phyloP scores from a whole-genome alignment of 2,329 filamentous ascomycete species.

The Penicillium sp. region DNA sequence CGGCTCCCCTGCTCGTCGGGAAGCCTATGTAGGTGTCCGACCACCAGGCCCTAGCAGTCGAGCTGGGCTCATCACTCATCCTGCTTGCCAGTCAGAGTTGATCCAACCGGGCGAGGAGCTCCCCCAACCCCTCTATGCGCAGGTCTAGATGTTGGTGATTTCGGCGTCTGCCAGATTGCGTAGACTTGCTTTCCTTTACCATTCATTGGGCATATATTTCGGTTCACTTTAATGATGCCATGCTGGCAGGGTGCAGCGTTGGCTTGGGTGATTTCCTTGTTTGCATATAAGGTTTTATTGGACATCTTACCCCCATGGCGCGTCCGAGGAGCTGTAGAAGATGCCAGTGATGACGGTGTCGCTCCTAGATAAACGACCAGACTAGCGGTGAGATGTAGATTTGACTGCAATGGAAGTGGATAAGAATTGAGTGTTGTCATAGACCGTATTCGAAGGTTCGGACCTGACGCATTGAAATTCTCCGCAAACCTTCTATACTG shows the following conservation, averaged over 20 bases:
- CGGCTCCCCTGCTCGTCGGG: conserved; percentile 67
- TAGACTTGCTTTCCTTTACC: background rate
- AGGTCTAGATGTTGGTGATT: conserved; percentile 26
- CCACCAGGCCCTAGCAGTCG: conserved; percentile 34
- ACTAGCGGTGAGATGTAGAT: background rate
- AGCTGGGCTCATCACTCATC: conserved; percentile 26
- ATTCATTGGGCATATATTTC: background rate
- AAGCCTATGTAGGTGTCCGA: conserved; percentile 76
- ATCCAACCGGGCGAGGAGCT: conserved; percentile 38
- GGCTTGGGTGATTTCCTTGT: background rate
- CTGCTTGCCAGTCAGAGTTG: conserved; percentile 28
- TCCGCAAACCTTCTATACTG: background rate
- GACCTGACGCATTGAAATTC: background rate
- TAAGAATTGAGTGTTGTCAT: background rate
- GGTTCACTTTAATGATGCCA: background rate
- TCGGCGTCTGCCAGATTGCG: background rate
- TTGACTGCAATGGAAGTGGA: background rate
- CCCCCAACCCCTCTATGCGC: conserved; percentile 38
- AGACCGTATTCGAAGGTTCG: background rate
- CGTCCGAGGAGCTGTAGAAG: background rate
- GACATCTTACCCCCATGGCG: background rate
- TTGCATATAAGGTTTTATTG: conserved; percentile 6
- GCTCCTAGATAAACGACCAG: background rate
- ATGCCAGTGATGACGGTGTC: background rate
- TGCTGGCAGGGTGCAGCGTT: background rate